These are phyloP conservation scores for Apophysomyces trapeziformis DNA, from an alignment of 371 early-diverging fungal species.

Conservation along the genomic window DNA sequence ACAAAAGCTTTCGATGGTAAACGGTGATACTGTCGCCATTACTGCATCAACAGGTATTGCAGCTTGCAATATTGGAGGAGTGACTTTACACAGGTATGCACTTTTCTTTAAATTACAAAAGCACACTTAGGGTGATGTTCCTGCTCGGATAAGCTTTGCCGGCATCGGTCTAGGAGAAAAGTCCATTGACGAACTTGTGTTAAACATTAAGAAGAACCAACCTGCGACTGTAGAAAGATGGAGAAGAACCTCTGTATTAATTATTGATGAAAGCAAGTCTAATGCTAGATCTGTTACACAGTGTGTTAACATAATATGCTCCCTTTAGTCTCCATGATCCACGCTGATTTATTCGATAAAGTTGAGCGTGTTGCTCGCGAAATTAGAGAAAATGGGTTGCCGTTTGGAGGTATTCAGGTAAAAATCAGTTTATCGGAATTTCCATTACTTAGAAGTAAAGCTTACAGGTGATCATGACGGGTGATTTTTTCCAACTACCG, in stretches of 20 bases:
- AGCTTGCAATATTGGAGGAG: constrained; percentile 82
- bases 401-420: constrained; percentile 92
- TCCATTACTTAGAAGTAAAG: neutral
- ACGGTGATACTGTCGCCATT: constrained; percentile 58
- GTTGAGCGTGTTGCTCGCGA: constrained; percentile 74
- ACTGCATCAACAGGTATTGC: constrained; percentile 92
- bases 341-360: constrained; percentile 79
- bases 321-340: constrained; percentile 84
- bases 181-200: constrained; percentile 39
- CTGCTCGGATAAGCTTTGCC: constrained; percentile 57
- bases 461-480: constrained; percentile 72
- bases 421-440: neutral
- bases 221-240: constrained; percentile 50
- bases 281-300: neutral
- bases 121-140: neutral
- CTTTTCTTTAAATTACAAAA: neutral
- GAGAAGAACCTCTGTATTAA: constrained; percentile 66
- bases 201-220: constrained; percentile 34
- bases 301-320: neutral
- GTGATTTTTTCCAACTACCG: constrained; percentile 95
- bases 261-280: constrained; percentile 85
- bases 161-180: constrained; percentile 75
- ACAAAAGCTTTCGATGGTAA: constrained; percentile 34
- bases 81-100: constrained; percentile 68
- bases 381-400: constrained; percentile 48